Evolutionary conservation across 352 stramenopile species (phyloP).

Genomic region (Pythium myriotylum): DNA sequence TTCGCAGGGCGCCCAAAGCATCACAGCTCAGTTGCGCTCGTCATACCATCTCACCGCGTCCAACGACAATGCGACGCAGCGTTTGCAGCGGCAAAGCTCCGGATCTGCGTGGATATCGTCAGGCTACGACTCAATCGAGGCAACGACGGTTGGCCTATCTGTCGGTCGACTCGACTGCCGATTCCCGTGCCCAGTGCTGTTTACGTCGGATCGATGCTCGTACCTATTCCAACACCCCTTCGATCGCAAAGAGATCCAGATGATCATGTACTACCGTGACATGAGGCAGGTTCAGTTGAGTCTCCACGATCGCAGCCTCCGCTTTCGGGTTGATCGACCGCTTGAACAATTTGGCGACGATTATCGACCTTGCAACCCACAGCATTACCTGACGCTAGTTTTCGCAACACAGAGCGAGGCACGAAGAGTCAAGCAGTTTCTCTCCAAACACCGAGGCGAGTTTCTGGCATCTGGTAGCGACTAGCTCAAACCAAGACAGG

Average conservation of each 20-base stretch:
- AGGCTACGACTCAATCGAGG: slow-evolving; percentile 30
- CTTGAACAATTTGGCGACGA: slow-evolving; percentile 69
- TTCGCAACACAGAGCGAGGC: slow-evolving; percentile 51
- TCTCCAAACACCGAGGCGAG: slow-evolving; percentile 14
- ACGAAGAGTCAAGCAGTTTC: slow-evolving; percentile 45
- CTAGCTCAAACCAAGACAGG: too few species aligned
- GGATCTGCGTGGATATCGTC: not conserved
- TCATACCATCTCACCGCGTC: slow-evolving; percentile 42
- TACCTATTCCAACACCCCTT: slow-evolving; percentile 82
- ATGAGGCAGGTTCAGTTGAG: slow-evolving; percentile 54
- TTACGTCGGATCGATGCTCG: slow-evolving; percentile 49
- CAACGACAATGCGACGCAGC: not conserved
- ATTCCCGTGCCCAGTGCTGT: slow-evolving; percentile 61
- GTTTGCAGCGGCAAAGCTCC: slow-evolving; percentile 14
- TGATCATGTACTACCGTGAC: slow-evolving; percentile 80
- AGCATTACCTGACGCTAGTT: slow-evolving; percentile 60
- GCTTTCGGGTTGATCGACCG: slow-evolving; percentile 44
- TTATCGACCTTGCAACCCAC: slow-evolving; percentile 56
- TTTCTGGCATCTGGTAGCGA: too few species aligned
- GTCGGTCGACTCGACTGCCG: slow-evolving; percentile 65
- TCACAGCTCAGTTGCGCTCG: slow-evolving; percentile 51
- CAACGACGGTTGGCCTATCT: slow-evolving; percentile 49
- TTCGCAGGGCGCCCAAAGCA: slow-evolving; percentile 45
- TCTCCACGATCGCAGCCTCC: slow-evolving; percentile 43
- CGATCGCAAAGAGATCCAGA: slow-evolving; percentile 60